A percentile compares a stretch with the other conserved stretches of the same genome.
Evolutionary conservation across 179 eudicot species (phyloP).

Genomic region (Spinacia oleracea): DNA sequence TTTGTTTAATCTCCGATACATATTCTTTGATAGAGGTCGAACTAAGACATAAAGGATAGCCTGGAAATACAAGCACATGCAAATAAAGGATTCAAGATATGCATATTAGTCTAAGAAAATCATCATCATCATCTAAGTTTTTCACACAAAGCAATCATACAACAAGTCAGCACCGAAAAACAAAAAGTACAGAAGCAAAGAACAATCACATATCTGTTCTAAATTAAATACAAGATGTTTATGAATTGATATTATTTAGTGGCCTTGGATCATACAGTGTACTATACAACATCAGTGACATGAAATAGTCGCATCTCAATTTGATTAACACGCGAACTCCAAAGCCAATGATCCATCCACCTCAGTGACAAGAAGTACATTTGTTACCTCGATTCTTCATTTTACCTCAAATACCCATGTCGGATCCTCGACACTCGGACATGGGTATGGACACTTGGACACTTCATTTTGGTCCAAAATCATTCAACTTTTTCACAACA

Average conservation of each 20-base stretch:
- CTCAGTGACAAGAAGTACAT: background rate
- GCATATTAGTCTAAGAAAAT: background rate
- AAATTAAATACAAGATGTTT: background rate
- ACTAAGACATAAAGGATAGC: conserved; percentile 50
- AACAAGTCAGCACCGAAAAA: background rate
- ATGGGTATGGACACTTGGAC: too few relatives aligned
- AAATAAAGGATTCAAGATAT: background rate
- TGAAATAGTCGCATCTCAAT: background rate
- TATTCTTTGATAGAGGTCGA: conserved; percentile 66
- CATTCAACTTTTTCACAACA: too few relatives aligned
- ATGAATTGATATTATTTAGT: background rate
- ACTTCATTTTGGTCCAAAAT: too few relatives aligned
- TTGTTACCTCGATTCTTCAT: too few relatives aligned
- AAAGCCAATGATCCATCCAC: background rate
- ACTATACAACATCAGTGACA: background rate
- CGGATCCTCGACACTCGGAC: too few relatives aligned
- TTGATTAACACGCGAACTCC: background rate
- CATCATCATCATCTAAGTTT: background rate
- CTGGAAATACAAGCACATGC: conserved; percentile 35
- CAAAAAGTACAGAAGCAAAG: background rate
- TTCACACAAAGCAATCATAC: background rate
- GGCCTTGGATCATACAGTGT: background rate
- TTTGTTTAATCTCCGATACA: conserved; percentile 68
- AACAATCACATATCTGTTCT: background rate
- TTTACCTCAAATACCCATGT: too few relatives aligned